A percentile compares a stretch with the other conserved stretches of the same genome.
Conservation (phyloP, 2,329 filamentous ascomycete species). For the Furcasterigmium sp. region DNA sequence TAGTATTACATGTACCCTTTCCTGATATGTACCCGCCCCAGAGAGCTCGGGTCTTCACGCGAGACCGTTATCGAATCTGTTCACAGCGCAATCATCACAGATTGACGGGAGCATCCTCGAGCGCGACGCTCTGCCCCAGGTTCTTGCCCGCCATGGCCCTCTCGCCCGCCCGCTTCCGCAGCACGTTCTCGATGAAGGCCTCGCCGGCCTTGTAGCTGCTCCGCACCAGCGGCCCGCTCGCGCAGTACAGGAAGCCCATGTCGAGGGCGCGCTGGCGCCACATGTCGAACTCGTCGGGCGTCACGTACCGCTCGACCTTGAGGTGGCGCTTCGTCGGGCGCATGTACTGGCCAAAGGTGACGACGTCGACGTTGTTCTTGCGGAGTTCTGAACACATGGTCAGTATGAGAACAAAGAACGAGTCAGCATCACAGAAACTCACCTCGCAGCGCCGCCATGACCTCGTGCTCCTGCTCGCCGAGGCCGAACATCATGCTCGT, state of each 20-base stretch:
- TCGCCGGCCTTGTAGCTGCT: slow-evolving; percentile 98
- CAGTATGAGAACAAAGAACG: neutral
- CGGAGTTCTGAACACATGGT: slow-evolving; percentile 46
- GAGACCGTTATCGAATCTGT: too few species aligned
- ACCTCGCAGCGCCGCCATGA: slow-evolving; percentile 73
- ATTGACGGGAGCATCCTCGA: slow-evolving; percentile 21
- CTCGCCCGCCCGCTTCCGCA: slow-evolving; percentile 68
- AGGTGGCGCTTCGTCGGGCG: slow-evolving; percentile 96
- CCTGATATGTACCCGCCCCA: too few species aligned
- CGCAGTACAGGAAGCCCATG: slow-evolving; percentile 95
- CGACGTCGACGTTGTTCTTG: slow-evolving; percentile 78
- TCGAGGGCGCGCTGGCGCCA: slow-evolving; percentile 89
- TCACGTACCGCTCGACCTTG: slow-evolving; percentile 93
- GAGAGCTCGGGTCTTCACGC: too few species aligned
- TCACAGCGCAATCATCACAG: too few species aligned
- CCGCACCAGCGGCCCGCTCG: slow-evolving; percentile 85
- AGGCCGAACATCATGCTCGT: slow-evolving; percentile 96
- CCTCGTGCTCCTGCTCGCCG: slow-evolving; percentile 83
- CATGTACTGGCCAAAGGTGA: slow-evolving; percentile 99
- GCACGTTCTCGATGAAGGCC: slow-evolving; percentile 96
- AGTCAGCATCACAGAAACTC: slow-evolving; percentile 15
- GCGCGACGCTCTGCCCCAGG: slow-evolving; percentile 32
- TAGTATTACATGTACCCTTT: too few species aligned
- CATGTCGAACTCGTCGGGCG: slow-evolving; percentile 82
- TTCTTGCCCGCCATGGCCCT: slow-evolving; percentile 26